Evolutionary conservation across 805 yeast species (phyloP).

Genomic region (Hanseniaspora singularis): DNA sequence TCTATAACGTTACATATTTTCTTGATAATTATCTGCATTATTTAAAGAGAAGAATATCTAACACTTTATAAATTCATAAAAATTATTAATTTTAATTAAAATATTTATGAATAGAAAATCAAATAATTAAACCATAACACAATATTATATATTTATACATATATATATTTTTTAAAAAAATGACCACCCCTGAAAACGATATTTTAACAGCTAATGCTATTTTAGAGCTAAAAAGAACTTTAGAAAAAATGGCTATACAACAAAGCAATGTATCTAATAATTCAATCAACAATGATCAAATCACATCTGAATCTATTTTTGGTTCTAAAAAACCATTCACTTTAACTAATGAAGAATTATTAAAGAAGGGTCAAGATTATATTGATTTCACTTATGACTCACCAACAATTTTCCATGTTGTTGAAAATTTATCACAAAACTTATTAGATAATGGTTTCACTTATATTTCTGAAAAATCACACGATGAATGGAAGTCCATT

Average conservation of each 20-base stretch:
- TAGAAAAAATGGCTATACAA: constrained; percentile 21
- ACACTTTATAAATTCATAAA: too few relatives aligned
- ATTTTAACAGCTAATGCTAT: constrained; percentile 14
- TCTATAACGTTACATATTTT: too few relatives aligned
- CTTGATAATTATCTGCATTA: too few relatives aligned
- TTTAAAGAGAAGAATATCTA: too few relatives aligned
- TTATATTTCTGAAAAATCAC: constrained; percentile 49
- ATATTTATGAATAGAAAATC: too few relatives aligned
- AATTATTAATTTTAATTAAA: too few relatives aligned
- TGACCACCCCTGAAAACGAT: background rate
- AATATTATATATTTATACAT: background rate
- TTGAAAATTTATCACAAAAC: constrained; percentile 37
- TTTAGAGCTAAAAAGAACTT: constrained; percentile 24
- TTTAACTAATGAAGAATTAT: constrained; percentile 20
- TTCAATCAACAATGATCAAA: too few relatives aligned
- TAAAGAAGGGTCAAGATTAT: constrained; percentile 37
- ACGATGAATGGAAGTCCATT: constrained; percentile 24
- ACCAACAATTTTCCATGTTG: constrained; percentile 70
- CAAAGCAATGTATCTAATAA: constrained; percentile 9
- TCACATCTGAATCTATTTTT: constrained; percentile 8
- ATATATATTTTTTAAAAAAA: background rate
- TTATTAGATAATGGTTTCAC: constrained; percentile 51
- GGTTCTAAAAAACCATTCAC: constrained; percentile 5
- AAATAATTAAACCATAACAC: background rate
- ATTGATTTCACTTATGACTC: constrained; percentile 57